Evolutionary conservation across 1,139 yeast species (phyloP).

Genomic region (Candida freyschussii): DNA sequence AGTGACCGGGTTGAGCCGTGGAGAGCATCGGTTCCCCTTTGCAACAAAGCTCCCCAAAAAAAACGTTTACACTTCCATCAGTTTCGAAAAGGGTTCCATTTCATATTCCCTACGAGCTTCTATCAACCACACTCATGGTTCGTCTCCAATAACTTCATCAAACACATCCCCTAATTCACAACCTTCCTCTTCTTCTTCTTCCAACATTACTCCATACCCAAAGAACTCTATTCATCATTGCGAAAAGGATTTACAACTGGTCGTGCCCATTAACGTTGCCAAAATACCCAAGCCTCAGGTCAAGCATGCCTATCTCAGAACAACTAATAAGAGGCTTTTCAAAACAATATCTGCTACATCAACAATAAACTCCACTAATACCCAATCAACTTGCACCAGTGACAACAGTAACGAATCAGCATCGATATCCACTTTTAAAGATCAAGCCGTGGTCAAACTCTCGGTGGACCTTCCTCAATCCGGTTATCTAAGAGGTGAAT

Average conservation of each 20-base stretch:
- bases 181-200: constrained; percentile 14
- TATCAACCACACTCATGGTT: constrained; percentile 32
- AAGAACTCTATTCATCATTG: constrained; percentile 30
- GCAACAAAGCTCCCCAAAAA: constrained; percentile 70
- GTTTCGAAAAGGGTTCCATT: constrained; percentile 85
- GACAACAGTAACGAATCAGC: constrained; percentile 19
- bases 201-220: constrained; percentile 12
- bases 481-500: constrained; percentile 77
- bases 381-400: constrained; percentile 20
- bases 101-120: constrained; percentile 58
- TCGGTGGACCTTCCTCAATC: constrained; percentile 56
- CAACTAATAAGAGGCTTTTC: constrained; percentile 27
- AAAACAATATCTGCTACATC: constrained; percentile 51
- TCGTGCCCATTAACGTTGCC: constrained; percentile 73
- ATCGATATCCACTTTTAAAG: constrained; percentile 13
- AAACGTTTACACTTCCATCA: constrained; percentile 68
- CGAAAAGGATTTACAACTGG: constrained; percentile 53
- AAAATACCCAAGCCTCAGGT: constrained; percentile 62
- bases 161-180: constrained; percentile 18
- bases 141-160: constrained; percentile 9
- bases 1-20: constrained; percentile 52
- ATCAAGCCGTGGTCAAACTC: constrained; percentile 39
- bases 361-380: constrained; percentile 39
- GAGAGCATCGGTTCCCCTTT: constrained; percentile 87
- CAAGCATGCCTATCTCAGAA: constrained; percentile 56